A percentile compares a stretch with the other conserved stretches of the same genome.
Conservation (phyloP, 768 basidiomycete genomes). For the Cystofilobasidium ferigula region DNA sequence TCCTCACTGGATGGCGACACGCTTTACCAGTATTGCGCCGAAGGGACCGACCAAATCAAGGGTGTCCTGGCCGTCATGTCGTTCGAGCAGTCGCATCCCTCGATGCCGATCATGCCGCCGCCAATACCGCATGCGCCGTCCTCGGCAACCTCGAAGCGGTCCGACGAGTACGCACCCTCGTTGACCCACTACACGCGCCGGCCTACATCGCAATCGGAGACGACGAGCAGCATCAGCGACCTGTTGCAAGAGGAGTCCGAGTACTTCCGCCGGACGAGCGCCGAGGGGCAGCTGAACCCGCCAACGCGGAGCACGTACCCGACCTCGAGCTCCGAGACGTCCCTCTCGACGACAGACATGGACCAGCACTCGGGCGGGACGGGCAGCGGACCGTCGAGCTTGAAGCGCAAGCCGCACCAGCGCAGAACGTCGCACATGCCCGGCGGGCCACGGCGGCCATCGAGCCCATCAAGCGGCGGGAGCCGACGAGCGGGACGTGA, state of each 20-base stretch:
- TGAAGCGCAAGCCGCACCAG: slow-evolving; percentile 2
- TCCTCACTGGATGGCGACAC: slow-evolving; percentile 59
- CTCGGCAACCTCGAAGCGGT: slow-evolving; percentile 58
- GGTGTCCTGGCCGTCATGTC: slow-evolving; percentile 63
- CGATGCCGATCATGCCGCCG: slow-evolving; percentile 55
- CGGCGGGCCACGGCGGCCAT: background rate
- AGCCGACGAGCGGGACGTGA: background rate
- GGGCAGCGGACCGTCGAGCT: background rate
- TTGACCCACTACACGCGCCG: slow-evolving; percentile 43
- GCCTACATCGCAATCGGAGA: slow-evolving; percentile 14
- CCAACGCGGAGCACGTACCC: background rate
- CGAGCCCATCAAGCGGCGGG: background rate
- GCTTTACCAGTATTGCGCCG: slow-evolving; percentile 59
- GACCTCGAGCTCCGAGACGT: slow-evolving; percentile 14
- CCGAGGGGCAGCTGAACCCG: too few species aligned
- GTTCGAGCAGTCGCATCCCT: slow-evolving; percentile 43
- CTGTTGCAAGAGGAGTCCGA: background rate
- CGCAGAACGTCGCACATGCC: slow-evolving; percentile 4
- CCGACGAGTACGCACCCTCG: slow-evolving; percentile 54
- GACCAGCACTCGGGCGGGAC: background rate
- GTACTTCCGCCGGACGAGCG: background rate
- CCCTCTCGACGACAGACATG: slow-evolving; percentile 1
- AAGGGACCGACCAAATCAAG: slow-evolving; percentile 62
- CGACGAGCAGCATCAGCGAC: slow-evolving; percentile 21
- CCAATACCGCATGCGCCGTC: slow-evolving; percentile 40